Evolutionary conservation across 495 filamentous ascomycete genomes (phyloP).

Genomic region (Letharia columbiana): DNA sequence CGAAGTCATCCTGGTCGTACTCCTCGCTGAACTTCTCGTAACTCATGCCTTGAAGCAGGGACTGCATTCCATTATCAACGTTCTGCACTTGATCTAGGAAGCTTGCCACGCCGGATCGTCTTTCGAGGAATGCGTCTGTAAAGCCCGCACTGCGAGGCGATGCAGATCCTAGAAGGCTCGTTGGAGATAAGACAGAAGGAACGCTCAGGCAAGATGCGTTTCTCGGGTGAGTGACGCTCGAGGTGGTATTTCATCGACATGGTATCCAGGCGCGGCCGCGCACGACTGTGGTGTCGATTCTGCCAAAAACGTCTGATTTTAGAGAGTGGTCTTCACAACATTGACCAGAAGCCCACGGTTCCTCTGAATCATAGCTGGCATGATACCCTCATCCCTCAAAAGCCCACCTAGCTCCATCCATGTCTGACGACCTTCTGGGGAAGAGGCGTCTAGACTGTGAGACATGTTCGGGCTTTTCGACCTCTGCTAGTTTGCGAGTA

Average conservation of each 20-base stretch:
- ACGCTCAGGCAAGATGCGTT: neutral
- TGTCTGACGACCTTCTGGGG: slow-evolving; percentile 19
- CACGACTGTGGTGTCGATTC: slow-evolving; percentile 4
- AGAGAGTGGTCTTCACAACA: slow-evolving; percentile 12
- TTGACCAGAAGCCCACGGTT: slow-evolving; percentile 5
- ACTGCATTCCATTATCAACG: slow-evolving; percentile 7
- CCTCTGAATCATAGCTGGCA: slow-evolving; percentile 7
- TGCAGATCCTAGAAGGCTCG: slow-evolving; percentile 10
- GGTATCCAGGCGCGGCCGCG: slow-evolving; percentile 4
- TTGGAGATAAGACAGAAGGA: neutral
- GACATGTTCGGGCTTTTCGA: neutral
- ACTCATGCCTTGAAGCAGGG: slow-evolving; percentile 13
- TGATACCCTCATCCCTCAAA: slow-evolving; percentile 16
- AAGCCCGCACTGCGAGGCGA: slow-evolving; percentile 3
- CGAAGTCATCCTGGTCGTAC: neutral
- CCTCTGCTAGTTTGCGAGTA: slow-evolving; percentile 12
- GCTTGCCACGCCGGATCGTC: neutral
- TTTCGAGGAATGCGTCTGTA: neutral
- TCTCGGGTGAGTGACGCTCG: neutral
- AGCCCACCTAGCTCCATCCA: slow-evolving; percentile 20
- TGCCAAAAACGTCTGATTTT: neutral
- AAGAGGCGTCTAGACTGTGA: slow-evolving; percentile 19
- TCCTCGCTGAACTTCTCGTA: neutral
- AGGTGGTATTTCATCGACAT: neutral
- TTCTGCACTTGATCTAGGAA: slow-evolving; percentile 7